These are phyloP conservation scores for Picea mariana DNA, from an alignment of 83 land plant genomes.

Conservation along the genomic window DNA sequence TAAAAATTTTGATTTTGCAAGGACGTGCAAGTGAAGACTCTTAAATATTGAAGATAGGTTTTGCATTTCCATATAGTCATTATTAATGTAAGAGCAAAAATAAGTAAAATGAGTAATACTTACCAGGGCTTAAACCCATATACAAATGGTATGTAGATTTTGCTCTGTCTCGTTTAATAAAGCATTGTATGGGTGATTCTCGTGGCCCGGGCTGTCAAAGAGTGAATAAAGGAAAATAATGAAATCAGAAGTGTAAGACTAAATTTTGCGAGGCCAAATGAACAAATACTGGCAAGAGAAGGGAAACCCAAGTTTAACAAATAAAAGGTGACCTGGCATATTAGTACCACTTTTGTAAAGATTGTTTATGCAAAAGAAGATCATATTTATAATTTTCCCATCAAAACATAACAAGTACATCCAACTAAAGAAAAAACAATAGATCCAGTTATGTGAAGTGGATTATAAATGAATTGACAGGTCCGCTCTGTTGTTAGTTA, in stretches of 20 bases:
- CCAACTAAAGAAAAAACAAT: background rate
- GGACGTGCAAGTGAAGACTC: too few species aligned
- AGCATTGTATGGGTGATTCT: conserved; percentile 58
- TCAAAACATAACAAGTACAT: background rate
- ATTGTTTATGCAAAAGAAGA: background rate
- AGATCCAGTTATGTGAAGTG: background rate
- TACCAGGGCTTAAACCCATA: conserved; percentile 57
- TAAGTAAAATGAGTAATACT: background rate
- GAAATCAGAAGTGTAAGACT: background rate
- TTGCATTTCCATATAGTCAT: too few species aligned
- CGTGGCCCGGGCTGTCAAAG: conserved; percentile 62
- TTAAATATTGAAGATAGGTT: too few species aligned
- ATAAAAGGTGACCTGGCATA: background rate
- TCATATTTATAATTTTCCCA: background rate
- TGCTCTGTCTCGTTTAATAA: conserved; percentile 54
- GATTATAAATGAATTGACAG: background rate
- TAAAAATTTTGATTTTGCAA: too few species aligned
- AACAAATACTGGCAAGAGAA: background rate
- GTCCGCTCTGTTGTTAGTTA: too few species aligned
- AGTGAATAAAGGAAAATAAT: background rate
- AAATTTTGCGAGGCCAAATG: background rate
- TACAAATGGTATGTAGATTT: conserved; percentile 51
- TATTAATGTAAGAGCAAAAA: too few species aligned
- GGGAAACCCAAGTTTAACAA: background rate
- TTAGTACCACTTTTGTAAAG: background rate